phyloP scores from a whole-genome alignment of 2,329 filamentous ascomycete genomes.

The Teratosphaeria pseudoeucalypti region DNA sequence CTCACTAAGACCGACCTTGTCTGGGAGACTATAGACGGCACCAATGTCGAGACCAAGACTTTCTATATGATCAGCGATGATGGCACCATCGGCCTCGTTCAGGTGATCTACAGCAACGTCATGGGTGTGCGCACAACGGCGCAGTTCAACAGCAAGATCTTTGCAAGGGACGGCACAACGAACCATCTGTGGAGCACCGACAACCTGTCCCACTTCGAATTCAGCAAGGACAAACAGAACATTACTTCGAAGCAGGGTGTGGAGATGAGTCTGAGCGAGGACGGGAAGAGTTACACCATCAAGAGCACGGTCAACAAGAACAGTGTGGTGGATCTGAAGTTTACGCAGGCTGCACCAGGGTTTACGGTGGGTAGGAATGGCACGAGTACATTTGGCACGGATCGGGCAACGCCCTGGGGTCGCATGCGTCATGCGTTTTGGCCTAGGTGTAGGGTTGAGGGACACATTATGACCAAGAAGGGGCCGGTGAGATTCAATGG shows the following conservation, averaged over 20 bases:
- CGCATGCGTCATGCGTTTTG: conserved; percentile 88
- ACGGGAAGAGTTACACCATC: conserved; percentile 73
- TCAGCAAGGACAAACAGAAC: conserved; percentile 70
- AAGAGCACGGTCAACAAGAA: conserved; percentile 78
- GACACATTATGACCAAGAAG: conserved; percentile 71
- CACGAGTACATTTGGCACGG: conserved; percentile 75
- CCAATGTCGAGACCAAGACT: conserved; percentile 85
- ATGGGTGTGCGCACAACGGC: conserved; percentile 83
- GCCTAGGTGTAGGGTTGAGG: conserved; percentile 74
- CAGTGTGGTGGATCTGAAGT: conserved; percentile 74
- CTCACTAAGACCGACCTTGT: conserved; percentile 65
- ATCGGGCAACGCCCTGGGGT: conserved; percentile 80
- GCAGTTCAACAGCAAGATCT: conserved; percentile 93
- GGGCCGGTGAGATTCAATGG: conserved; percentile 70
- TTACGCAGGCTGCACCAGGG: conserved; percentile 66
- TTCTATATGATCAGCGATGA: conserved; percentile 81
- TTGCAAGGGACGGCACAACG: conserved; percentile 58
- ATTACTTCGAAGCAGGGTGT: conserved; percentile 61
- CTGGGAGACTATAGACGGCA: conserved; percentile 73
- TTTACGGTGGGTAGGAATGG: conserved; percentile 80
- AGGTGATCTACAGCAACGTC: conserved; percentile 97
- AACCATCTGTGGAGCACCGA: conserved; percentile 77
- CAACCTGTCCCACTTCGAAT: conserved; percentile 65
- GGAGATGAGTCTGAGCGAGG: conserved; percentile 74
- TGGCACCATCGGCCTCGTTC: conserved; percentile 66